Conservation (phyloP, 345 rosid genomes). For the Raphanus sativus region DNA sequence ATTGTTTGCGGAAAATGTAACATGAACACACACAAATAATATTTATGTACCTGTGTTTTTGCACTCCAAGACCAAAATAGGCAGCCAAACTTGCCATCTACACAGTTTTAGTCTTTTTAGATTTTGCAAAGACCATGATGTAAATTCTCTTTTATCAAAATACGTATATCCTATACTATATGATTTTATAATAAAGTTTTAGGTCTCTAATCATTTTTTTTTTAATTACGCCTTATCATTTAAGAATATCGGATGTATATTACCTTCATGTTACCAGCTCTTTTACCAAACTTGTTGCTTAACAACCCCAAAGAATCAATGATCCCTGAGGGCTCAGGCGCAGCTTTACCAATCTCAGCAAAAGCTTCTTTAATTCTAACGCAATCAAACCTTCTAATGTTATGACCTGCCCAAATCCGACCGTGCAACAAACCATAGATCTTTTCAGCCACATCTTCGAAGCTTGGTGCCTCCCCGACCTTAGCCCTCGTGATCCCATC, state of each 20-base stretch:
- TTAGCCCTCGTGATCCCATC: constrained; percentile 73
- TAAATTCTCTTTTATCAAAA: background rate
- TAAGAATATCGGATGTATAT: background rate
- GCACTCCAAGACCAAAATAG: constrained; percentile 88
- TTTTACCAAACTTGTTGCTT: constrained; percentile 64
- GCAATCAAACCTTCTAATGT: constrained; percentile 82
- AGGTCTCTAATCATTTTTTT: background rate
- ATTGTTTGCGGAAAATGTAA: background rate
- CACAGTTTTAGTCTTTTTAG: background rate
- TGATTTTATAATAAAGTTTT: background rate
- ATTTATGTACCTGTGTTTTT: constrained; percentile 66
- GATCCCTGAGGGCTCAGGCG: constrained; percentile 66
- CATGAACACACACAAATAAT: background rate
- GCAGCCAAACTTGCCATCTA: constrained; percentile 91
- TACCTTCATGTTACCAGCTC: constrained; percentile 98
- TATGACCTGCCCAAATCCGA: constrained; percentile 93
- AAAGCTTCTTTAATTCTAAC: constrained; percentile 80
- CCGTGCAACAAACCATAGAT: constrained; percentile 64
- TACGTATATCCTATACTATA: background rate
- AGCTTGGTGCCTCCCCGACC: constrained; percentile 65
- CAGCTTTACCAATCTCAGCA: constrained; percentile 54
- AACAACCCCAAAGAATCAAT: constrained; percentile 87
- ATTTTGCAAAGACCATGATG: background rate
- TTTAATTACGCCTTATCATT: background rate
- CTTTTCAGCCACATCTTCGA: constrained; percentile 69